Evolutionary conservation across 805 yeast genomes (phyloP), one percentile per base, ranked within the genome.

Genomic region (Diddensiella transvaalensis): DNA sequence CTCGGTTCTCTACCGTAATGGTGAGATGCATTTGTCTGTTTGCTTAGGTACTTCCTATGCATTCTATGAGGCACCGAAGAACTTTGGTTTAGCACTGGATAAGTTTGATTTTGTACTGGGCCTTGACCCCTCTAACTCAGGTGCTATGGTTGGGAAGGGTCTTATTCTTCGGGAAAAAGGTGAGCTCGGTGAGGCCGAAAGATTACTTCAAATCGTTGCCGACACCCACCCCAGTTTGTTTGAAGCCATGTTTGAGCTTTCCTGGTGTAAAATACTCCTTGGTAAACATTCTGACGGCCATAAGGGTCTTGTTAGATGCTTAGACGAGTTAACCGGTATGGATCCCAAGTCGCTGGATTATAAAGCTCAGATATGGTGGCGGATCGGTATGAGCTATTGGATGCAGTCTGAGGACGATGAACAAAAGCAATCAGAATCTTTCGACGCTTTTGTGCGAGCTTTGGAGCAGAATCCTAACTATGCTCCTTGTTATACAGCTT

Each of bases 21-120:
- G 89, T 1, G 78, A 74, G 54, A 74, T 73, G 44, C 85, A 81
- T 44, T 67, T 87, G 19, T 71, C 84, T 5, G 74, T 88, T 32
- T 72, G 78, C 21, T 71, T 87, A 47, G 98, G 93, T 0, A 77
- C 82, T 0, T 75, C 85, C 1, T 87, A 89, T 60, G 86, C 95
- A 0, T 84, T 87, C 60, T 77, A 82, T 60, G 96, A 91, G 63
- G 85, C 97, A 0, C 99, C 98, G 8, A 88, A 88, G 64, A 86
- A 91, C 65, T 87, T 79, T 60, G 72, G 78, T 2, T 73, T 82
- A 22, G 98, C 99, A 0, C 61, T 84, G 23, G 79, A 78, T 42
- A 64, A 89, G 13, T 93, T 84, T 64, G 84, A 85, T 32, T 68
- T 72, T 21, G 79, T 89, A 2, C 69, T 87, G 22, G 54, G 64